Percentiles rank a stretch among this genome's conserved stretches.
Conservation (phyloP, 257 asterid genomes). For the Solanum chiquidenum region DNA sequence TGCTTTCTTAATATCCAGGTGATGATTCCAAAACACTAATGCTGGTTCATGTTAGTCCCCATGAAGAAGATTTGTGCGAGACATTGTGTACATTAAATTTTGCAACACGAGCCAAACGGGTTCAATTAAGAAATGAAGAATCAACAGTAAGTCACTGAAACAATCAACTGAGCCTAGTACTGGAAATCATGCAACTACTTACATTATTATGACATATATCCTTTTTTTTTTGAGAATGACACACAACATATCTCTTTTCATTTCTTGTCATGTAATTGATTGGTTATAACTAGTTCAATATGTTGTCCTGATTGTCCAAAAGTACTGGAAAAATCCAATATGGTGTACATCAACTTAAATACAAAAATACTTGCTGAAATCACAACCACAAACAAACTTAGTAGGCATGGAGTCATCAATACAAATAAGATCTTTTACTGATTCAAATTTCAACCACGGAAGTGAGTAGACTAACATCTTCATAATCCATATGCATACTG, state of each 20-base stretch:
- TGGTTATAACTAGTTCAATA: not conserved
- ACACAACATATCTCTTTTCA: not conserved
- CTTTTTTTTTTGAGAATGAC: not conserved
- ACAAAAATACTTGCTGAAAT: not conserved
- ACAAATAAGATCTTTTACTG: not conserved
- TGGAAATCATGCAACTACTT: not conserved
- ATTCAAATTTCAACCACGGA: not conserved
- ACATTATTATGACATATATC: not conserved
- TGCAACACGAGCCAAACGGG: slow-evolving; percentile 7
- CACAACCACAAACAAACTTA: not conserved
- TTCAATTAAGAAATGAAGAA: slow-evolving; percentile 6
- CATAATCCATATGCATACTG: not conserved
- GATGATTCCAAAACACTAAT: slow-evolving; percentile 13
- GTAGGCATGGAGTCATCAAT: not conserved
- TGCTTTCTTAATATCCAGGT: not conserved
- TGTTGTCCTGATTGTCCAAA: not conserved
- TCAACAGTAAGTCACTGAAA: slow-evolving; percentile 8
- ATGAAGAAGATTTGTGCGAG: slow-evolving; percentile 12
- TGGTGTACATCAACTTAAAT: not conserved
- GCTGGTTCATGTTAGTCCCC: slow-evolving; percentile 13
- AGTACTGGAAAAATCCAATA: not conserved
- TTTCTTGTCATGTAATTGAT: not conserved
- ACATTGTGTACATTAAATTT: slow-evolving; percentile 7
- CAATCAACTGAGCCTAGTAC: not conserved
- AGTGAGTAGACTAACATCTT: not conserved